Base-by-base conservation (phyloP, 1,284 basidiomycete species). In the Golubevia sp. region DNA sequence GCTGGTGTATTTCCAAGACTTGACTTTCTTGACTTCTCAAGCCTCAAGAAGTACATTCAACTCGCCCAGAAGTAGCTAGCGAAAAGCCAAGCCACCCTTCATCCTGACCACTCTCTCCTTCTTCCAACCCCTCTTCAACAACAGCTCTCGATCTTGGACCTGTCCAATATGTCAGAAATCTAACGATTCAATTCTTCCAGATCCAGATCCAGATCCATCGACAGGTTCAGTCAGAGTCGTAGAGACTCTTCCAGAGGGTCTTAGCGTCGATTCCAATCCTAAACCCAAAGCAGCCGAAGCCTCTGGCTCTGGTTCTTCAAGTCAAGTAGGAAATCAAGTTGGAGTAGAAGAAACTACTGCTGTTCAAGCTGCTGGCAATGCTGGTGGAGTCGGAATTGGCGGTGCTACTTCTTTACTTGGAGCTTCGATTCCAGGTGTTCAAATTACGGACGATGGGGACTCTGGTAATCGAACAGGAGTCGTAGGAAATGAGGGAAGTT, bases 31-130 rank as follows among this genome's bases (percentile, higher is more conserved):
- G n/a, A n/a, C n/a, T n/a, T n/a, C n/a, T n/a, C n/a, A n/a, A n/a
- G n/a, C n/a, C n/a, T n/a, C n/a, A n/a, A n/a, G n/a, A n/a, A n/a
- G n/a, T n/a, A n/a, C 38, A 44, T 13, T 44, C 38, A 44, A 44
- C 18, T 93, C 93, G 15, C 90, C 97, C 88, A 93, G 58, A 91
- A 88, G 82, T 87, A 94, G 59, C 86, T 97, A 23, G 94, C 94
- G 6, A 86, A 86, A 59, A 74, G n/a, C n/a, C n/a, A n/a, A n/a
- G n/a, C 92, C 24, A 23, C 26, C 18, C 27, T 51, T 62, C 49
- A 48, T n/a, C n/a, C 3, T 48, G 53, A 34, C 8, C 30, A 48
- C 56, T n/a, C 21, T 21, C 67, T 61, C 58, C 62, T 49, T 66
- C 60, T 61, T n/a, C n/a, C n/a, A n/a, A n/a, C n/a, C 65, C 27